These are phyloP conservation scores for Litsea cubeba DNA, from an alignment of 164 flowering plant species.

Conservation along the genomic window DNA sequence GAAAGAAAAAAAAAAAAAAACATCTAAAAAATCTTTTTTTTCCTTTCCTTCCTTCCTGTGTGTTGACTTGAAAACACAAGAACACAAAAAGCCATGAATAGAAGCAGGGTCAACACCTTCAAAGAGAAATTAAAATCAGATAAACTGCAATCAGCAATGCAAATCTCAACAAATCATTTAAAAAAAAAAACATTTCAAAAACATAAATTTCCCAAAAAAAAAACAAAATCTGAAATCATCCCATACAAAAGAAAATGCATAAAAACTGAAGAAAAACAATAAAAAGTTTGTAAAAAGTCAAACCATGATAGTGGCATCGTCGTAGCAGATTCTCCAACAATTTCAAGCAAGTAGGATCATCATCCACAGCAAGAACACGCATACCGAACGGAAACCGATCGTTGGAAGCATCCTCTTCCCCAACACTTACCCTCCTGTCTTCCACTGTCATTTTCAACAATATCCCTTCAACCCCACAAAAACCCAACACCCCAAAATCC, in stretches of 20 bases:
- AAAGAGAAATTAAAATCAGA: neutral
- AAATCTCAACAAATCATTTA: neutral
- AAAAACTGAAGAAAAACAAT: neutral
- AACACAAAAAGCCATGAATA: neutral
- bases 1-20: too few relatives aligned
- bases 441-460: constrained; percentile 32
- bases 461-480: neutral
- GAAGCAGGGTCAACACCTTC: neutral
- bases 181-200: neutral
- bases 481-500: neutral
- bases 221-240: neutral
- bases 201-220: neutral
- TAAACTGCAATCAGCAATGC: neutral
- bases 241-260: neutral
- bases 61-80: neutral
- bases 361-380: constrained; percentile 69
- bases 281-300: neutral
- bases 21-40: too few relatives aligned
- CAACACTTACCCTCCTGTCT: constrained; percentile 6
- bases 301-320: constrained; percentile 53
- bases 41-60: too few relatives aligned
- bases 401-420: constrained; percentile 13
- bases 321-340: constrained; percentile 46
- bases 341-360: constrained; percentile 51
- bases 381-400: constrained; percentile 55